These are phyloP conservation scores for Gomphus bonarii DNA, from an alignment of 1,284 basidiomycete genomes.

Conservation along the genomic window DNA sequence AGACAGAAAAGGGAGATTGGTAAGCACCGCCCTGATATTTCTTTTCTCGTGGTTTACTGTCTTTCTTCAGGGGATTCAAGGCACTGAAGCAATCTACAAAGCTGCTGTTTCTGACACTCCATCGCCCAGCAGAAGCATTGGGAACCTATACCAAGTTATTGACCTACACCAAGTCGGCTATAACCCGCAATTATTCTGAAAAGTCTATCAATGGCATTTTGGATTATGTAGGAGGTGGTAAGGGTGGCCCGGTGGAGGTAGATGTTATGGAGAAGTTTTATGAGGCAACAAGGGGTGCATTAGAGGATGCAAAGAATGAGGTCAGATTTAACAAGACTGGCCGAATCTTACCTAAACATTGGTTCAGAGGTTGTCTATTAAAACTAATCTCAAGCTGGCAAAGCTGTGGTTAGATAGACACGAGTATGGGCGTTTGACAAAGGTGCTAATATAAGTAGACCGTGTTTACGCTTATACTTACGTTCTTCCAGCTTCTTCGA, in stretches of 20 bases:
- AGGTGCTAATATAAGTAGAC: conserved; percentile 32
- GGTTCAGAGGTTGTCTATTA: conserved; percentile 77
- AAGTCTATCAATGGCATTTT: conserved; percentile 98
- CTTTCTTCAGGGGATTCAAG: conserved; percentile 83
- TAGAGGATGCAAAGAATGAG: conserved; percentile 94
- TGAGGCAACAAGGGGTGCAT: conserved; percentile 81
- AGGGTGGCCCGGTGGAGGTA: conserved; percentile 73
- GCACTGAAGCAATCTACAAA: conserved; percentile 97
- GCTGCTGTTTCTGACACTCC: conserved; percentile 75
- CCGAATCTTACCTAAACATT: conserved; percentile 1
- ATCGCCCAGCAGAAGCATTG: conserved; percentile 76
- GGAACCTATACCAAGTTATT: conserved; percentile 79
- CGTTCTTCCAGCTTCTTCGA: conserved; percentile 46
- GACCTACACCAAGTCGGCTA: conserved; percentile 87
- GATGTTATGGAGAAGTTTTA: conserved; percentile 92
- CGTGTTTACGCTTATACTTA: neutral
- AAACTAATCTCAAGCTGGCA: conserved; percentile 95
- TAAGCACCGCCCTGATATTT: conserved; percentile 24
- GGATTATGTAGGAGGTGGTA: conserved; percentile 91
- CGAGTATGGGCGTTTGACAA: conserved; percentile 79
- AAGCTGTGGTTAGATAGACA: conserved; percentile 95
- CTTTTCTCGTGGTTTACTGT: neutral
- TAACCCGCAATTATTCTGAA: conserved; percentile 88
- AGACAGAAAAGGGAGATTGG: conserved; percentile 91
- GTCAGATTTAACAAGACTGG: conserved; percentile 29